Evolutionary conservation across 2,329 filamentous ascomycete species (phyloP).

Genomic region (Metarhizium anisopliae): DNA sequence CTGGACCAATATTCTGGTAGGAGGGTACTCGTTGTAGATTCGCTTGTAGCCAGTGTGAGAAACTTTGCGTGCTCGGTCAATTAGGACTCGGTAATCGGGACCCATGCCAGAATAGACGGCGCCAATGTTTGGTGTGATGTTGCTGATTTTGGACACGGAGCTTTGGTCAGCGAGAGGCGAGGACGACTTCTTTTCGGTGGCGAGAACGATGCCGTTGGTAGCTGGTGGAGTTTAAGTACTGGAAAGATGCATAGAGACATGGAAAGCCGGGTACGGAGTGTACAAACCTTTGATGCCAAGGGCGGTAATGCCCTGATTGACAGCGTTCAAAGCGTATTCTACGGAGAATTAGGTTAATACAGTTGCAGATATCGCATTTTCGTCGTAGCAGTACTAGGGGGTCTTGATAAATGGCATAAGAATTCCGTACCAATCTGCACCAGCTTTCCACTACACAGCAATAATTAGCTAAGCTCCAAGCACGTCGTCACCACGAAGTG

Average conservation of each 20-base stretch:
- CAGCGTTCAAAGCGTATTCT: slow-evolving; percentile 99
- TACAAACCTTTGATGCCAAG: slow-evolving; percentile 89
- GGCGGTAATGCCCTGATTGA: slow-evolving; percentile 98
- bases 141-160: slow-evolving; percentile 93
- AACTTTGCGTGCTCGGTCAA: slow-evolving; percentile 96
- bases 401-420: not conserved
- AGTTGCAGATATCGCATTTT: not conserved
- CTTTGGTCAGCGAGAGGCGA: slow-evolving; percentile 92
- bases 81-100: slow-evolving; percentile 93
- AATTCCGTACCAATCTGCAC: slow-evolving; percentile 73
- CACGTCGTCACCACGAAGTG: slow-evolving; percentile 8
- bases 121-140: slow-evolving; percentile 97
- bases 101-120: slow-evolving; percentile 99
- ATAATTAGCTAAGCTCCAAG: slow-evolving; percentile 33
- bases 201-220: slow-evolving; percentile 96
- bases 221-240: slow-evolving; percentile 40
- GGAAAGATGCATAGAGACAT: not conserved
- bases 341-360: slow-evolving; percentile 6
- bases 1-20: slow-evolving; percentile 96
- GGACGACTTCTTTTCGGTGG: slow-evolving; percentile 98
- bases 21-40: slow-evolving; percentile 99
- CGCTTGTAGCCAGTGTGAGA: slow-evolving; percentile 98
- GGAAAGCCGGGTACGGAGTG: not conserved
- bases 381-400: not conserved
- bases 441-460: slow-evolving; percentile 73